These are phyloP conservation scores for Mucor piriformis DNA, from an alignment of 371 early-diverging fungal genomes.

Conservation along the genomic window DNA sequence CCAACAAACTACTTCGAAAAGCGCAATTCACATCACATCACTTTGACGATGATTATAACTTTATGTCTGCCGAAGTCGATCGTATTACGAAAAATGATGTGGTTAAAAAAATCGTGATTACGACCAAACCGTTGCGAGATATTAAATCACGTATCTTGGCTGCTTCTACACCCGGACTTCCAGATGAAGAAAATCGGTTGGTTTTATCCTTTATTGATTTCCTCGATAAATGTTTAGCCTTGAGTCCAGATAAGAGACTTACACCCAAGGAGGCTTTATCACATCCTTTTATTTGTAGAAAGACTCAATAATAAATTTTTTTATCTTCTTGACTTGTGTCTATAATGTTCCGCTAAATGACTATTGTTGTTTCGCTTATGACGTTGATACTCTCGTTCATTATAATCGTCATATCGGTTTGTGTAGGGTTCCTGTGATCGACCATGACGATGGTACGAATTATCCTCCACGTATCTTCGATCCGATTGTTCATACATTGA, in stretches of 20 bases:
- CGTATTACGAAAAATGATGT: constrained; percentile 76
- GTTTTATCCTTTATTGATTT: constrained; percentile 75
- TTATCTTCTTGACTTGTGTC: constrained; percentile 13
- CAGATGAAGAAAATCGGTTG: constrained; percentile 56
- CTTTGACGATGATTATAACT: constrained; percentile 82
- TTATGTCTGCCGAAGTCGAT: constrained; percentile 69
- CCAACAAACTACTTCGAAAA: constrained; percentile 79
- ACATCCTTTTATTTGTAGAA: constrained; percentile 80
- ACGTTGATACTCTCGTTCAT: constrained; percentile 5
- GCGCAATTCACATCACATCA: constrained; percentile 82
- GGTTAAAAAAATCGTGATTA: constrained; percentile 60
- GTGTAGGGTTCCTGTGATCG: too few species aligned
- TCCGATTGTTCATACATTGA: neutral
- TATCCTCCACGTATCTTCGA: too few species aligned
- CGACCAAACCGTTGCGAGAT: constrained; percentile 74
- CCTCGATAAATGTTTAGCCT: constrained; percentile 80
- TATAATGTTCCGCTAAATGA: constrained; percentile 18
- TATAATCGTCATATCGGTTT: neutral
- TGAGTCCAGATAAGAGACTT: constrained; percentile 91
- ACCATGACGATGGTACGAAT: too few species aligned
- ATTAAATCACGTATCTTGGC: constrained; percentile 70
- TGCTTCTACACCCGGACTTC: constrained; percentile 43
- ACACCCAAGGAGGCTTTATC: constrained; percentile 89
- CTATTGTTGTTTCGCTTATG: constrained; percentile 11
- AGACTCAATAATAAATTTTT: constrained; percentile 39